phyloP scores from a whole-genome alignment of 2,329 filamentous ascomycete genomes.

The Trichophyton rubrum region DNA sequence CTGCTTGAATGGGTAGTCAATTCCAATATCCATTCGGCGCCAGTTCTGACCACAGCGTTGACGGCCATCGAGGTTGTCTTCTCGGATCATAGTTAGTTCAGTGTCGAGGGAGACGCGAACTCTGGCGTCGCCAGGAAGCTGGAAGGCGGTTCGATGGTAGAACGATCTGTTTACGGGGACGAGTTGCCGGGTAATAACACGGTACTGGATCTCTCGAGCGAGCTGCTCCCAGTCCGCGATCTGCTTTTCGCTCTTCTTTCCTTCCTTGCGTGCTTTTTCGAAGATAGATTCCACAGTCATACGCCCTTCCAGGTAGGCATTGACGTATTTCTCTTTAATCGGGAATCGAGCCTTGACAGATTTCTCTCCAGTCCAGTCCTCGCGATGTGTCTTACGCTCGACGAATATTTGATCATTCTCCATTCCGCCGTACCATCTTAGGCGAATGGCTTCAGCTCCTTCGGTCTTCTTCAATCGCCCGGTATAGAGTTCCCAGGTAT shows the following conservation, averaged over 20 bases:
- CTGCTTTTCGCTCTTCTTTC: constrained; percentile 83
- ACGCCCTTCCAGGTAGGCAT: constrained; percentile 73
- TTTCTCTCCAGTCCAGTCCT: constrained; percentile 98
- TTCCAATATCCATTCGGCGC: constrained; percentile 93
- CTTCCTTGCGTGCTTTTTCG: constrained; percentile 88
- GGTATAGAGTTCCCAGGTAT: constrained; percentile 87
- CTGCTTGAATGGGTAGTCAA: constrained; percentile 89
- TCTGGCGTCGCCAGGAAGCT: constrained; percentile 87
- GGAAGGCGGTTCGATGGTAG: constrained; percentile 96
- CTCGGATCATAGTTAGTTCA: constrained; percentile 84
- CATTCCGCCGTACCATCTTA: constrained; percentile 98
- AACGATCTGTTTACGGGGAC: constrained; percentile 87
- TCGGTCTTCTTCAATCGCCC: constrained; percentile 95
- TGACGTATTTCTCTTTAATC: constrained; percentile 95
- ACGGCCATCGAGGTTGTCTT: constrained; percentile 82
- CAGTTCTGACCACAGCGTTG: constrained; percentile 74
- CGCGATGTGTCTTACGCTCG: constrained; percentile 92
- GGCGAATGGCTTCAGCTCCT: constrained; percentile 87
- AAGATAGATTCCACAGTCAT: constrained; percentile 81
- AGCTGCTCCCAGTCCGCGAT: constrained; percentile 82
- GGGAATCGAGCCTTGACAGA: constrained; percentile 95
- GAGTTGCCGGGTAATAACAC: constrained; percentile 73
- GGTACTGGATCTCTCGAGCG: constrained; percentile 86
- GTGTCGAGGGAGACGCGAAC: constrained; percentile 96
- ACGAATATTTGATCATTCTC: constrained; percentile 89